phyloP scores from a whole-genome alignment of 2,329 filamentous ascomycete genomes.

The Alternaria triticimaculans region DNA sequence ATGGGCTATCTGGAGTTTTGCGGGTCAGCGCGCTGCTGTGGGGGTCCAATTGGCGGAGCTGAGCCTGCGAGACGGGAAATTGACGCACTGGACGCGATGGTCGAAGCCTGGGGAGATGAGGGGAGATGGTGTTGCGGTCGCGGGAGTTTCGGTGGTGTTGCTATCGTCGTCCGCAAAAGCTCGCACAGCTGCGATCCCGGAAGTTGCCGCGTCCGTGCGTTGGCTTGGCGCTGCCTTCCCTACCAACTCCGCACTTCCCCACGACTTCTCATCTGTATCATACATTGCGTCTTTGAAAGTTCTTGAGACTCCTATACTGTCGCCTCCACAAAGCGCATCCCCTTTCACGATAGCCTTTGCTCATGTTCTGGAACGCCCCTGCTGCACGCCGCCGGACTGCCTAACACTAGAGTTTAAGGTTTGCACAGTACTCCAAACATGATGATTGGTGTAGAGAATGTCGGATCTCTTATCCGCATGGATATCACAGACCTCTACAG shows the following conservation, averaged over 20 bases:
- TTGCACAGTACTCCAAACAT: neutral
- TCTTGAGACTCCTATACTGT: neutral
- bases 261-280: neutral
- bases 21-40: conserved; percentile 39
- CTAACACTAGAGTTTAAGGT: neutral
- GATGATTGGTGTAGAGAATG: neutral
- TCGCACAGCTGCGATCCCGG: conserved; percentile 29
- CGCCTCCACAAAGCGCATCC: neutral
- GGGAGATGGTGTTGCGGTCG: conserved; percentile 42
- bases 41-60: conserved; percentile 34
- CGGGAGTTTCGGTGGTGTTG: conserved; percentile 32
- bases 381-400: neutral
- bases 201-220: conserved; percentile 32
- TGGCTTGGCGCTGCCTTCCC: conserved; percentile 15
- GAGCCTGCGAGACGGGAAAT: conserved; percentile 22
- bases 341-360: neutral
- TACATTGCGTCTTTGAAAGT: neutral
- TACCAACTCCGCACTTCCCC: neutral
- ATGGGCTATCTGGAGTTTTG: conserved; percentile 40
- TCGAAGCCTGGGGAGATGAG: conserved; percentile 43
- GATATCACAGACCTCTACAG: neutral
- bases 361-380: neutral
- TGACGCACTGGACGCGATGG: conserved; percentile 41
- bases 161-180: conserved; percentile 39
- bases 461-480: neutral